Evolutionary conservation across 441 rosid genomes (phyloP), one percentile per base, ranked within the genome.

Genomic region (Hura crepitans): DNA sequence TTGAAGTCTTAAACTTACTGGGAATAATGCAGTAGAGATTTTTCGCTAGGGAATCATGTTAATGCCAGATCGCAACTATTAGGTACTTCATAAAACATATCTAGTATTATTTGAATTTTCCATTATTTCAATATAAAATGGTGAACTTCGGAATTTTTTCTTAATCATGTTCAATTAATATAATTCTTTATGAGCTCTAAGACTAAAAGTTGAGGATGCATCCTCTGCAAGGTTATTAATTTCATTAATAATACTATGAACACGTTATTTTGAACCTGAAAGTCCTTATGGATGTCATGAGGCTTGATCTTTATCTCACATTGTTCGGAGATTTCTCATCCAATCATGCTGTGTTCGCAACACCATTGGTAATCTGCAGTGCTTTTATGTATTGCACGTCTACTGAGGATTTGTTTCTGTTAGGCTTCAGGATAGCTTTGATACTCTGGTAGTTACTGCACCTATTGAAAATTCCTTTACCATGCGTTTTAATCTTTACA

Each of bases 401-500:
- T 15, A 49, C n/a, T 17, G 20, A 28, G 42, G 20, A 53, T 7
- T 28, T 10, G 23, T 68, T 59, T 45, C 6, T 58, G 22, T 46
- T 65, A n/a, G n/a, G n/a, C n/a, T n/a, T 30, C 17, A 8, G 49
- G 62, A 37, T 67, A 18, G 42, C 62, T 18, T 57, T 54, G 37
- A 51, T 27, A 27, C 45, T 69, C 11, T 43, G 65, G 28, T 54
- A 54, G 28, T 45, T 35, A 22, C 5, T 50, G 39, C 13, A 25
- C 18, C 49, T 54, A 14, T 47, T 27, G 14, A 51, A 65, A 30
- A 64, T 68, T 57, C 61, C 27, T 28, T 66, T 22, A 31, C 56
- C 62, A 17, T 56, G 51, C 49, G 30, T 30, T 7, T 20, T 39
- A 20, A 17, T 56, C 23, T 11, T 50, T 64, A 15, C 15, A 23